A percentile compares a stretch with the other conserved stretches of the same genome.
Conservation (phyloP, 768 basidiomycete genomes). For the Boletus speciosus region DNA sequence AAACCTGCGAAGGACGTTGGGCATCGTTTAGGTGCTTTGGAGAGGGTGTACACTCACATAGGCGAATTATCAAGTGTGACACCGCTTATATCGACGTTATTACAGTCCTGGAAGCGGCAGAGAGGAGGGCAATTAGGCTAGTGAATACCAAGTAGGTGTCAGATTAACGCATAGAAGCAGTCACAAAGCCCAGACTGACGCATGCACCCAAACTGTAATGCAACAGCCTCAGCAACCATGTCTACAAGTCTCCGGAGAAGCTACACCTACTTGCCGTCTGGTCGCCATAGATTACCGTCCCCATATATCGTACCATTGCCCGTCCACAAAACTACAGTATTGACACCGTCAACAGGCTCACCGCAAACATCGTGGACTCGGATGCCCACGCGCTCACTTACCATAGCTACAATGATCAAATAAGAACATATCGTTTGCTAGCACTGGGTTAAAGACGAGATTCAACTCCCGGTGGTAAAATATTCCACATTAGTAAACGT, state of each 20-base stretch:
- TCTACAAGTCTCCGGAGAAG: neutral
- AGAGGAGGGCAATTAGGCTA: conserved; percentile 6
- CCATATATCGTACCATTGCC: conserved; percentile 7
- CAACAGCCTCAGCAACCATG: neutral
- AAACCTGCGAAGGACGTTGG: conserved; percentile 3
- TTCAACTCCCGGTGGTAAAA: conserved; percentile 4
- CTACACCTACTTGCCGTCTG: neutral
- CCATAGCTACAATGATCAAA: conserved; percentile 3
- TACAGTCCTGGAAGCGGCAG: conserved; percentile 5
- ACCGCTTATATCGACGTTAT: conserved; percentile 8
- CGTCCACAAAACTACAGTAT: conserved; percentile 4
- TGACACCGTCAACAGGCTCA: neutral
- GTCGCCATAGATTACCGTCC: conserved; percentile 4
- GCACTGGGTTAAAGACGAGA: neutral
- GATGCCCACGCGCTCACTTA: neutral
- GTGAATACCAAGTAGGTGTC: neutral
- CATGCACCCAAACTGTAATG: neutral
- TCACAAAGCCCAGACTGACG: neutral
- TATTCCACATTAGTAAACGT: neutral
- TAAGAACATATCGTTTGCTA: neutral
- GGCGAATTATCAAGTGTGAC: conserved; percentile 14
- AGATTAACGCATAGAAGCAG: neutral
- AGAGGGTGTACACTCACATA: conserved; percentile 1
- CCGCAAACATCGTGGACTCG: neutral
- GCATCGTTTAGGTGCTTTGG: neutral